Evolutionary conservation across 2,329 filamentous ascomycete species (phyloP), one percentile per base, ranked within the genome.

Genomic region (Penicillium sp.): DNA sequence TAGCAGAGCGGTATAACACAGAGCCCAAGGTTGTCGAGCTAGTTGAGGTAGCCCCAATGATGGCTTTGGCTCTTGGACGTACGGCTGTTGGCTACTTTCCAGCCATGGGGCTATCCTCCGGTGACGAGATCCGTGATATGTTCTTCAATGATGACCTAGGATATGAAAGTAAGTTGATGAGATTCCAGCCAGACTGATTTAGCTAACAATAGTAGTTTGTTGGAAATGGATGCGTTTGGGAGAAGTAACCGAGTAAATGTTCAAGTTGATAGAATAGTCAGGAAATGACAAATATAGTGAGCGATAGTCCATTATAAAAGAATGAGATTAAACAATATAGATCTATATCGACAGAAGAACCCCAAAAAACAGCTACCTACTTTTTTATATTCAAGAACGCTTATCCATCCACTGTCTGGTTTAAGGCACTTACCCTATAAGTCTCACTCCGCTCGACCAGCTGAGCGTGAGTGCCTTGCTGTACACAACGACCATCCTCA

Each of bases 401-500:
- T 26, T 40, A 48, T 14, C 42, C 42, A 30, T 59, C 64, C 14
- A 70, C 64, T 2, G 68, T 64, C 40, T 72, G 69, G 56, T 70
- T 67, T 50, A 71, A 46, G n/a, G 67, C 69, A 62, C 73, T 74
- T 14, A 69, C 66, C 43, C 68, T 64, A 53, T 77, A 77, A 42
- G 66, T 68, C 31, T 74, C 73, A 41, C 65, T 70, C 17, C 66
- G 55, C 51, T 62, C 71, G 42, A 87, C 72, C 59, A 88, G 73
- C 65, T 87, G 83, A 3, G 78, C 75, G 66, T 88, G 84, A 19
- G 79, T 80, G n/a, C 87, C 85, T 48, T 76, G 72, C 66, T 88
- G 85, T 2, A 84, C 77, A 45, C 88, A 80, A 30, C 68, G 81
- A 1, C 88, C 87, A 55, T 84, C 80, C 31, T 88, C 88, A 40